Evolutionary conservation across 2,329 filamentous ascomycete genomes (phyloP).

Genomic region (Xylaria sp.): DNA sequence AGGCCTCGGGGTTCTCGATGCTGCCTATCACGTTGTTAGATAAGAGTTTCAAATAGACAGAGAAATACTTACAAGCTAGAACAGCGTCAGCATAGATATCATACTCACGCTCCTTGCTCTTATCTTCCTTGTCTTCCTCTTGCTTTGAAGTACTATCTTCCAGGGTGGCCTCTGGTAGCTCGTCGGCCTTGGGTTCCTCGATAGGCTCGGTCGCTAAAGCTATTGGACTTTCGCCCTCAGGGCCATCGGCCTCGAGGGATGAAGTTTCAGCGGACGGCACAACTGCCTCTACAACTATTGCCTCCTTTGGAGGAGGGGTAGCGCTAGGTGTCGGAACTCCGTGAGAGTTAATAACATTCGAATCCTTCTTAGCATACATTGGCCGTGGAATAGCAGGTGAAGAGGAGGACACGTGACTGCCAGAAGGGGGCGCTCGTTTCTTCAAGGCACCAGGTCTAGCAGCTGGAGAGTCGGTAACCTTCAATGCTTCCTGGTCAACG

Average conservation of each 20-base stretch:
- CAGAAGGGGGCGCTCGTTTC: conserved; percentile 73
- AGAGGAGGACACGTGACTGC: conserved; percentile 65
- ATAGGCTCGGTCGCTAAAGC: conserved; percentile 77
- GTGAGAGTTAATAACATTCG: conserved; percentile 56
- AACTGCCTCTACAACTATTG: conserved; percentile 58
- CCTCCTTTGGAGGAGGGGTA: conserved; percentile 65
- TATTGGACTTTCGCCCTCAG: conserved; percentile 83
- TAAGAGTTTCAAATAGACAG: not conserved
- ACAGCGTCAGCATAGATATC: conserved; percentile 97
- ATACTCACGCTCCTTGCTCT: conserved; percentile 79
- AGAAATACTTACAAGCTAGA: conserved; percentile 77
- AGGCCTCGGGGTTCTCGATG: conserved; percentile 96
- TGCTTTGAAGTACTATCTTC: conserved; percentile 66
- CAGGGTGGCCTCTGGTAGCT: conserved; percentile 68
- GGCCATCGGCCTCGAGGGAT: conserved; percentile 79
- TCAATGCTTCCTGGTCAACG: conserved; percentile 94
- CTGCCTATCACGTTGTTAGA: conserved; percentile 69
- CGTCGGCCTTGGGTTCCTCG: conserved; percentile 71
- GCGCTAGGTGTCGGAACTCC: conserved; percentile 76
- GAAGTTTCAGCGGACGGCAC: conserved; percentile 71
- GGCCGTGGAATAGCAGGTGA: conserved; percentile 73
- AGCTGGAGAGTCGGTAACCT: conserved; percentile 84
- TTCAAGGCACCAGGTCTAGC: conserved; percentile 71
- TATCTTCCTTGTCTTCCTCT: conserved; percentile 77
- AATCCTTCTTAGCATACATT: conserved; percentile 69